phyloP scores from a whole-genome alignment of 164 flowering plant genomes.

The Chimonanthus praecox region DNA sequence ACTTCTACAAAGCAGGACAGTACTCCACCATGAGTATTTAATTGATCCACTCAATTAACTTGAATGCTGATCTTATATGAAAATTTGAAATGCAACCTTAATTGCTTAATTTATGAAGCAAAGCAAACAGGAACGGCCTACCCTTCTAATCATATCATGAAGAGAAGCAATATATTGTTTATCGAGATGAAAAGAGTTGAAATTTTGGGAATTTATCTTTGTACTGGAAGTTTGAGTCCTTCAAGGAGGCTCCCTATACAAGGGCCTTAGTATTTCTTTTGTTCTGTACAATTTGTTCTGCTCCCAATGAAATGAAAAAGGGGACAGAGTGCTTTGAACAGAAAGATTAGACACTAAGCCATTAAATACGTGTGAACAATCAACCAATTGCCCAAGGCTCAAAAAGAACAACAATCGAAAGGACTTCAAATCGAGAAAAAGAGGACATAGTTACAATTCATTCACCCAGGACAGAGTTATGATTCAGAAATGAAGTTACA shows the following conservation, averaged over 20 bases:
- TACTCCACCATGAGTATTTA: neutral
- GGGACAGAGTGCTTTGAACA: too few species aligned
- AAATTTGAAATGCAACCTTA: neutral
- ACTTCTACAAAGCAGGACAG: slow-evolving; percentile 17
- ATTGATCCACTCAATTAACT: neutral
- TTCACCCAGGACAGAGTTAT: too few species aligned
- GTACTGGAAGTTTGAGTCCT: neutral
- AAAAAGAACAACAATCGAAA: too few species aligned
- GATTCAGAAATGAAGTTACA: too few species aligned
- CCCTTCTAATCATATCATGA: neutral
- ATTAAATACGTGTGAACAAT: too few species aligned
- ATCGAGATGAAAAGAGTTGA: neutral
- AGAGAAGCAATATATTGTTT: neutral
- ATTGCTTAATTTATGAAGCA: neutral
- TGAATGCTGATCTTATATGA: neutral
- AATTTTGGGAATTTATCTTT: too few species aligned
- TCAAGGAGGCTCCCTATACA: neutral
- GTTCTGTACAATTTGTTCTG: neutral
- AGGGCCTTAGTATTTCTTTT: neutral
- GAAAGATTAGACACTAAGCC: too few species aligned
- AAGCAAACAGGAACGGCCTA: neutral
- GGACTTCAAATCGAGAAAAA: too few species aligned
- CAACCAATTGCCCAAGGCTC: too few species aligned
- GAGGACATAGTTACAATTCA: too few species aligned
- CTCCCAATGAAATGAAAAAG: too few species aligned